Base-by-base conservation (phyloP, 148 eudicot species). In the Vaccinium darrowii region DNA sequence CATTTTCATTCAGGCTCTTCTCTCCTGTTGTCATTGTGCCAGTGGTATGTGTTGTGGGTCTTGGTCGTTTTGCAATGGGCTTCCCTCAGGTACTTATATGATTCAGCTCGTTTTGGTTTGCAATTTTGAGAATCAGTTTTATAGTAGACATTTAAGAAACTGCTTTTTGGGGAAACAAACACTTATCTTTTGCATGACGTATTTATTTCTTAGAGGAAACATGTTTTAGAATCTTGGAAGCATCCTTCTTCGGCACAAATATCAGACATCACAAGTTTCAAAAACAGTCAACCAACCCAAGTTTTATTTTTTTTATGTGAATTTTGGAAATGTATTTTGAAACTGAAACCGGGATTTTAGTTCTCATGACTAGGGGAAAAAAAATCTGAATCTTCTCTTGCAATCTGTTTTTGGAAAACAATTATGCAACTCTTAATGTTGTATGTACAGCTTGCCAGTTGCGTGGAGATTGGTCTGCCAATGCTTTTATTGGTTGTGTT, bases 401-500 rank as follows among this genome's bases (percentile, higher is more conserved):
- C 74, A 30, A 69, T 27, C 39, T 69, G 18, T 15, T 30, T 51
- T 62, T 13, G 15, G 15, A 18, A 62, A 25, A 21, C 39, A 54
- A 27, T 80, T 33, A 27, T 39, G 56, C 76, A 27, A 25, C 54
- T 81, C 49, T 77, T 5, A 43, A 16, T 82, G 52, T 84, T 21
- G 57, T 16, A 25, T 82, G 1, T 81, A 78, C 90, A 97, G 99
- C 90, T 97, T 65, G 99, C 87, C 15, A 92, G 92, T 49, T 97
- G 99, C 85, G 92, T 94, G 65, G 98, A 95, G 91, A 90, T 97
- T 76, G 99, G 99, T 77, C 87, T 97, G 86, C 98, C 96, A 50
- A 95, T 93, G 95, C 87, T 97, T 77, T 83, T 97, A 83, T 84
- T 95, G 76, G 88, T 97, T 30, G 92, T 94, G 81, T 81, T 91